Percentiles rank a stretch among this genome's conserved stretches.
Conservation (phyloP, 2,329 filamentous ascomycete genomes). For the Xylaria sp. region DNA sequence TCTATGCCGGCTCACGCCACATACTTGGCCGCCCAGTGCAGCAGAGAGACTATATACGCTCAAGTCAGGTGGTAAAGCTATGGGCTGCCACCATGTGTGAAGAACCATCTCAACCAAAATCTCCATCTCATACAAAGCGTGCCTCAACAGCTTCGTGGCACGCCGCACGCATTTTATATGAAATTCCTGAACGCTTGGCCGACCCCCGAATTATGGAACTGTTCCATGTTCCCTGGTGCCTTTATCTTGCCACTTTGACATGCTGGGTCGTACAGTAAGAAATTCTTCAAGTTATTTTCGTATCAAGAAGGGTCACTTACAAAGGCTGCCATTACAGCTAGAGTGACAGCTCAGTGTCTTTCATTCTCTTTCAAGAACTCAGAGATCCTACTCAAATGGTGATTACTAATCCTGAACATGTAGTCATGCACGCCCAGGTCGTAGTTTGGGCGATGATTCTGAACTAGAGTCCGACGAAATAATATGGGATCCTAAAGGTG, state of each 20-base stretch:
- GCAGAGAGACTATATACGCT: conserved; percentile 61
- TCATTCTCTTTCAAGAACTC: no score
- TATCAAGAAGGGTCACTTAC: neutral
- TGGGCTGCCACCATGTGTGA: conserved; percentile 55
- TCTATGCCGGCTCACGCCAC: conserved; percentile 68
- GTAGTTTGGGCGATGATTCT: conserved; percentile 44
- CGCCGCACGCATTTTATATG: conserved; percentile 63
- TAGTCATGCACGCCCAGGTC: conserved; percentile 50
- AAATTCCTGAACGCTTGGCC: conserved; percentile 61
- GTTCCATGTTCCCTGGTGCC: conserved; percentile 71
- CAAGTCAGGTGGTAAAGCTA: conserved; percentile 61
- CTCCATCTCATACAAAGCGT: conserved; percentile 27
- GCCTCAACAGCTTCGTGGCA: conserved; percentile 64
- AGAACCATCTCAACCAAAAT: conserved; percentile 23
- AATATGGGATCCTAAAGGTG: conserved; percentile 61
- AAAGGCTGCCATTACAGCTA: no score
- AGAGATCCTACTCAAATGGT: neutral
- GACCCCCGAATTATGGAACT: conserved; percentile 64
- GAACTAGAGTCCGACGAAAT: conserved; percentile 59
- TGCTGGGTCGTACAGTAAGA: conserved; percentile 65
- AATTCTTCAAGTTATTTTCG: neutral
- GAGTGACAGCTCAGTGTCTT: neutral
- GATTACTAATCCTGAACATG: neutral
- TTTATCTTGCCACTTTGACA: conserved; percentile 69
- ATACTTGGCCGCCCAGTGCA: conserved; percentile 68